phyloP scores from a whole-genome alignment of 2,329 filamentous ascomycete species.

The Sordariomycetes sp. region DNA sequence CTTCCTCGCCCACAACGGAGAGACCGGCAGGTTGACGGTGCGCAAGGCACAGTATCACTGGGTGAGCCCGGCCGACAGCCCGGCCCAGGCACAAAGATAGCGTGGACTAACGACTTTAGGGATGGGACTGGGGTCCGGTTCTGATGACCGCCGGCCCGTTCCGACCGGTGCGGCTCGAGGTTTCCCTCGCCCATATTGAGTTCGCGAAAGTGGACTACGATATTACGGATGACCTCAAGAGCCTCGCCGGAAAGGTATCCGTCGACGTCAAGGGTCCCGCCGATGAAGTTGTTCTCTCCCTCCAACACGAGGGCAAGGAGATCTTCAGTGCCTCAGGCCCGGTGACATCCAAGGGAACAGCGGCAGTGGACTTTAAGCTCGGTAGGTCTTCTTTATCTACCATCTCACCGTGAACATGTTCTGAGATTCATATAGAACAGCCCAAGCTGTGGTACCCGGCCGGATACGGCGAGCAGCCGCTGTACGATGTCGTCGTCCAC shows the following conservation, averaged over 20 bases:
- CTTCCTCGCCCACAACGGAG: conserved; percentile 59
- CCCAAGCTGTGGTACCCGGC: conserved; percentile 68
- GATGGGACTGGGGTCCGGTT: conserved; percentile 64
- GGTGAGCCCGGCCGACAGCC: conserved; percentile 36
- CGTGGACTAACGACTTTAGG: conserved; percentile 27
- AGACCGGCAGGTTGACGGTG: conserved; percentile 47
- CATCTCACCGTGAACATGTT: background rate
- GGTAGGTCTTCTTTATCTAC: background rate
- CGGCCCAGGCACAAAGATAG: no score
- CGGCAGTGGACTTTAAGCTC: background rate
- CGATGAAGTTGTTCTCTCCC: background rate
- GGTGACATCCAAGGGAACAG: background rate
- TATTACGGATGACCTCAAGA: conserved; percentile 47
- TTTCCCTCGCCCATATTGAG: conserved; percentile 53
- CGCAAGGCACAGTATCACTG: conserved; percentile 62
- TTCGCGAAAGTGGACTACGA: conserved; percentile 41
- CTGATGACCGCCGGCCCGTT: conserved; percentile 61
- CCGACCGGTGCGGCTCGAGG: conserved; percentile 61
- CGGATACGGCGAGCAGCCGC: conserved; percentile 62
- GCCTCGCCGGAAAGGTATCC: conserved; percentile 42
- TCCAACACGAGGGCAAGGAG: background rate
- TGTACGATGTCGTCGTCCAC: conserved; percentile 59
- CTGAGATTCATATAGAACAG: conserved; percentile 15
- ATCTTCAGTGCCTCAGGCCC: background rate
- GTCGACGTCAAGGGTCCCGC: conserved; percentile 31